Percentiles rank a stretch among this genome's conserved stretches.
Evolutionary conservation across 129 eudicot species (phyloP).

Genomic region (Flaveria bidentis): DNA sequence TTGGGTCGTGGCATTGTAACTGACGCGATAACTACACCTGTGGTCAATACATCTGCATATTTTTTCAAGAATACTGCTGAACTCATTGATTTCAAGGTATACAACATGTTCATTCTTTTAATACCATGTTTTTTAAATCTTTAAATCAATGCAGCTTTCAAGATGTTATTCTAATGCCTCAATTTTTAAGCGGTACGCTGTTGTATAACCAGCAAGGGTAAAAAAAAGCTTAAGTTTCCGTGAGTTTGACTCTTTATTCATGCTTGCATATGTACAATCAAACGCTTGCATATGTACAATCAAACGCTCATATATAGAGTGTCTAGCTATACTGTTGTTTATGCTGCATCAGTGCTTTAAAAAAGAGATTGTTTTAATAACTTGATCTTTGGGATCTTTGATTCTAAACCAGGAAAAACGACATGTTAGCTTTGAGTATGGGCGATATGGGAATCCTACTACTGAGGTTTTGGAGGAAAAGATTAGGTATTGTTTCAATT

Average conservation of each 20-base stretch:
- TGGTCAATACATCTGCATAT: constrained; percentile 83
- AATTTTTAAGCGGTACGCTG: background rate
- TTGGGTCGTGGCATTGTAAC: constrained; percentile 72
- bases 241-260: background rate
- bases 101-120: background rate
- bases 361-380: background rate
- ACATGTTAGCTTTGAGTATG: constrained; percentile 73
- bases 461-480: constrained; percentile 71
- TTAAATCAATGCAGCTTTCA: background rate
- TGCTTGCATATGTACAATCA: background rate
- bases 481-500: constrained; percentile 53
- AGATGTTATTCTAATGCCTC: background rate
- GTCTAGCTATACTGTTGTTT: too few relatives aligned
- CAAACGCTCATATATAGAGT: background rate
- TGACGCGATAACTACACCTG: constrained; percentile 93
- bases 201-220: background rate
- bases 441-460: constrained; percentile 87
- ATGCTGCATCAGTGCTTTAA: too few relatives aligned
- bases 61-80: constrained; percentile 80
- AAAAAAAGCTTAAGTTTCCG: background rate
- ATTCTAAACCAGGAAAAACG: constrained; percentile 61
- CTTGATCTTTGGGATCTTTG: background rate
- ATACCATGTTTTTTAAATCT: background rate
- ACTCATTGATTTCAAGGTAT: constrained; percentile 88
- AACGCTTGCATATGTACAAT: background rate